A percentile compares a stretch with the other conserved stretches of the same genome.
Evolutionary conservation across 148 eudicot genomes (phyloP).

Genomic region (Rhododendron kiyosumense): DNA sequence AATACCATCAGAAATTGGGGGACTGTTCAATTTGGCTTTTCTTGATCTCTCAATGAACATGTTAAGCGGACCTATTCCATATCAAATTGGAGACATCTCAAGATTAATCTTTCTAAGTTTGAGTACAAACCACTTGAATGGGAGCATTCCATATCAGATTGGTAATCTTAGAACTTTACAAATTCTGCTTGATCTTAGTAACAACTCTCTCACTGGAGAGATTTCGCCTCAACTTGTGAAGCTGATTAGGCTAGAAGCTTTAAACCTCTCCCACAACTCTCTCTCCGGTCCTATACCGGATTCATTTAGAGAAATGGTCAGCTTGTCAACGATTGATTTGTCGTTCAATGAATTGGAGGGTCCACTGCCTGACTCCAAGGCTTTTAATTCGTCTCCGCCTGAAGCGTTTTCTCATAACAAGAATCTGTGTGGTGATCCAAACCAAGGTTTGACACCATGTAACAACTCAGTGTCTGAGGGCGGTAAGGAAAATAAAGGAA

Average conservation of each 20-base stretch:
- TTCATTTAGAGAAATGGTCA: slow-evolving; percentile 10
- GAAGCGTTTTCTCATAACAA: slow-evolving; percentile 15
- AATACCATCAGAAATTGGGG: slow-evolving; percentile 7
- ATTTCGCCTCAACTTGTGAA: slow-evolving; percentile 15
- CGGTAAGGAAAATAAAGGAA: neutral
- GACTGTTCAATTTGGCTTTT: neutral
- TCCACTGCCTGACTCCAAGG: slow-evolving; percentile 20
- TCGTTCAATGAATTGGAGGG: slow-evolving; percentile 32
- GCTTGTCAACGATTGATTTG: slow-evolving; percentile 21
- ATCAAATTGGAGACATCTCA: slow-evolving; percentile 10
- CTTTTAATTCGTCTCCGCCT: slow-evolving; percentile 6
- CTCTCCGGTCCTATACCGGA: slow-evolving; percentile 25
- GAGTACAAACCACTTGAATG: slow-evolving; percentile 16
- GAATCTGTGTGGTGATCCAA: slow-evolving; percentile 15
- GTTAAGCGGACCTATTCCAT: slow-evolving; percentile 18
- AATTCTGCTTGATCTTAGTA: slow-evolving; percentile 25
- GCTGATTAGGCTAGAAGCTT: slow-evolving; percentile 11
- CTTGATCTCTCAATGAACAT: slow-evolving; percentile 24
- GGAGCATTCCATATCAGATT: slow-evolving; percentile 15
- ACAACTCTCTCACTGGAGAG: slow-evolving; percentile 16
- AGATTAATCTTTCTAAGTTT: slow-evolving; percentile 17
- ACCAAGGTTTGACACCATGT: slow-evolving; percentile 18
- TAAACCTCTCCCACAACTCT: slow-evolving; percentile 29
- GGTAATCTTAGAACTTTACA: slow-evolving; percentile 17
- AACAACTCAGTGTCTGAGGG: neutral